These are phyloP conservation scores for Candida labiduridarum DNA, from an alignment of 1,139 yeast genomes.

Conservation along the genomic window DNA sequence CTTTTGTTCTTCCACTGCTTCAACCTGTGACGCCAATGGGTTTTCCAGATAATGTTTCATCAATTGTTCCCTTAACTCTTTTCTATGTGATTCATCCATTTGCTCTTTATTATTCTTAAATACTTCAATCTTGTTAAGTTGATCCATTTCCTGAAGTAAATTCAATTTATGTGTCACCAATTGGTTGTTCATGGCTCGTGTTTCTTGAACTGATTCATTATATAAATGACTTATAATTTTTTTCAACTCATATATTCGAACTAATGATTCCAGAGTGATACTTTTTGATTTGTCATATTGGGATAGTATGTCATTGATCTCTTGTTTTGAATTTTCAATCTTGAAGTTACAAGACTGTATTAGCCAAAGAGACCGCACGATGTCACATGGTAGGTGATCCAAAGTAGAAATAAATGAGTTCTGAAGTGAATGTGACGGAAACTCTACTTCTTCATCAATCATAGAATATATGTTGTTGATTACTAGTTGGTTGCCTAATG, in stretches of 20 bases:
- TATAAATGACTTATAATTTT: constrained; percentile 13
- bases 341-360: constrained; percentile 41
- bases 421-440: constrained; percentile 14
- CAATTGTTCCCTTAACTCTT: constrained; percentile 31
- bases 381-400: constrained; percentile 51
- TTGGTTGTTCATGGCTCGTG: constrained; percentile 37
- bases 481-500: background rate
- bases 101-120: constrained; percentile 15
- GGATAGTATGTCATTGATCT: constrained; percentile 21
- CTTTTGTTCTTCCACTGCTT: constrained; percentile 40
- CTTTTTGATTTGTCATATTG: constrained; percentile 5
- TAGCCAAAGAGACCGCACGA: constrained; percentile 49
- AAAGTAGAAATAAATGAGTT: constrained; percentile 48
- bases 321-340: constrained; percentile 24
- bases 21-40: constrained; percentile 43
- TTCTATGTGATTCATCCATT: constrained; percentile 17
- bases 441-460: constrained; percentile 3
- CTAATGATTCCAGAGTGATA: constrained; percentile 1
- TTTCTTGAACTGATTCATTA: constrained; percentile 37
- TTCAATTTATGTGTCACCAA: constrained; percentile 33
- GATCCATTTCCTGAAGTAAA: constrained; percentile 33
- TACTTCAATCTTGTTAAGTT: constrained; percentile 21
- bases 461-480: background rate
- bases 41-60: constrained; percentile 36
- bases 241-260: constrained; percentile 12